These are phyloP conservation scores for Hygrophila difformis DNA, from an alignment of 257 asterid genomes.

Conservation along the genomic window DNA sequence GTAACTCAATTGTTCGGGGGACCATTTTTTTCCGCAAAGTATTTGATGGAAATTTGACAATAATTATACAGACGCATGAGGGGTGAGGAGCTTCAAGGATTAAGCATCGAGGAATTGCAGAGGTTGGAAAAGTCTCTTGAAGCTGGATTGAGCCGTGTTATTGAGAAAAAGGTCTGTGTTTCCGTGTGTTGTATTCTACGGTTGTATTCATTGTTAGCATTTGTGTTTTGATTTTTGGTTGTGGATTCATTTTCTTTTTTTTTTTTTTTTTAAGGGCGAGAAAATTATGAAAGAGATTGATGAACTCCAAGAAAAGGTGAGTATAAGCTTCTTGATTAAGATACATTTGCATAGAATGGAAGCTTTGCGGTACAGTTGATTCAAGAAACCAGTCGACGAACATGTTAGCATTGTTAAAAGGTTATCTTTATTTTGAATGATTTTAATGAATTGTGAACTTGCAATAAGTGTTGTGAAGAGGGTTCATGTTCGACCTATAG, in stretches of 20 bases:
- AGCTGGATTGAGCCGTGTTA: constrained; percentile 59
- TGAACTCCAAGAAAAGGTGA: constrained; percentile 73
- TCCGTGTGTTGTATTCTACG: constrained; percentile 3
- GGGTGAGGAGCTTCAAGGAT: constrained; percentile 83
- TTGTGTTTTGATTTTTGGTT: no score
- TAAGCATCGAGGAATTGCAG: constrained; percentile 73
- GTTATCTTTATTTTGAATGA: no score
- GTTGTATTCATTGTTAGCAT: background rate
- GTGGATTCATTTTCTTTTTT: background rate
- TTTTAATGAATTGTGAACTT: no score
- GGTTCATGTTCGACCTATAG: no score
- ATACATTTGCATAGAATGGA: no score
- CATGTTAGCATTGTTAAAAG: no score
- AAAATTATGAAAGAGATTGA: constrained; percentile 59
- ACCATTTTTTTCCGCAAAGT: background rate
- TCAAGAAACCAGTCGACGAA: no score
- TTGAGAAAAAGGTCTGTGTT: constrained; percentile 50
- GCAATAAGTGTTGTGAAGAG: no score
- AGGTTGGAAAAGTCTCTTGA: constrained; percentile 63
- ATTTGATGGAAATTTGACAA: no score
- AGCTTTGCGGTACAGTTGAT: no score
- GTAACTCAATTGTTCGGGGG: constrained; percentile 14
- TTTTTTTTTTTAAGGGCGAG: constrained; percentile 37
- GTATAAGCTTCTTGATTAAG: no score
- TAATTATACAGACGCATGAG: constrained; percentile 57